Evolutionary conservation across 192 early-diverging fungal species (phyloP).

Genomic region (Backusella liffmaniae): DNA sequence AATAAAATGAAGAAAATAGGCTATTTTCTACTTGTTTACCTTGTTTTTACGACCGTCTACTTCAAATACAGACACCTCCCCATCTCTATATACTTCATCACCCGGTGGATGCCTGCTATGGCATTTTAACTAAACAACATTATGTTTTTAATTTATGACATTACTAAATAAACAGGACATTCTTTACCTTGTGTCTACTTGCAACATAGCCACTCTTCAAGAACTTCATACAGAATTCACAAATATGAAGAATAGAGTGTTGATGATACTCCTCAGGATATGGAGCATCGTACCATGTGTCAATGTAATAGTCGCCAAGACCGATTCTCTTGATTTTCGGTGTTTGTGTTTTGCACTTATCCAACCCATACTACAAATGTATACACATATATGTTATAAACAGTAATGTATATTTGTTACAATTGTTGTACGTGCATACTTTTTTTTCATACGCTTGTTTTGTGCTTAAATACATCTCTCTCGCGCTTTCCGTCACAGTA

Average conservation of each 20-base stretch:
- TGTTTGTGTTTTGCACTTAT: neutral
- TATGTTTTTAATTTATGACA: neutral
- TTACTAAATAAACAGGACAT: neutral
- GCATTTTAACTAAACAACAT: conserved; percentile 62
- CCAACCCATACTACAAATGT: too few species aligned
- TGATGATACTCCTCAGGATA: conserved; percentile 96
- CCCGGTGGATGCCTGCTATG: conserved; percentile 81
- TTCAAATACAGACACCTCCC: conserved; percentile 85
- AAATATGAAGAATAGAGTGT: conserved; percentile 78
- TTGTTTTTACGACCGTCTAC: conserved; percentile 98
- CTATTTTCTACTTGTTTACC: conserved; percentile 27
- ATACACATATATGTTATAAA: too few species aligned
- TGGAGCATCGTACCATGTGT: conserved; percentile 94
- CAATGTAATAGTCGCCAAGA: conserved; percentile 80
- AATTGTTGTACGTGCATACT: neutral
- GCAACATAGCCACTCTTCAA: conserved; percentile 87
- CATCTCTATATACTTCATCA: conserved; percentile 93
- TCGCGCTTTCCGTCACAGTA: conserved; percentile 36
- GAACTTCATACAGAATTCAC: conserved; percentile 97
- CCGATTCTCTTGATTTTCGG: conserved; percentile 66
- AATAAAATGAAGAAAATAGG: neutral
- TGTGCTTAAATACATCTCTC: too few species aligned
- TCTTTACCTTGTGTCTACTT: conserved; percentile 67
- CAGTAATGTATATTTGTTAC: too few species aligned
- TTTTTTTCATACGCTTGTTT: conserved; percentile 21